Percentiles rank a stretch among this genome's conserved stretches.
Evolutionary conservation across 2,329 filamentous ascomycete species (phyloP).

Genomic region (Cladosporium sp.): DNA sequence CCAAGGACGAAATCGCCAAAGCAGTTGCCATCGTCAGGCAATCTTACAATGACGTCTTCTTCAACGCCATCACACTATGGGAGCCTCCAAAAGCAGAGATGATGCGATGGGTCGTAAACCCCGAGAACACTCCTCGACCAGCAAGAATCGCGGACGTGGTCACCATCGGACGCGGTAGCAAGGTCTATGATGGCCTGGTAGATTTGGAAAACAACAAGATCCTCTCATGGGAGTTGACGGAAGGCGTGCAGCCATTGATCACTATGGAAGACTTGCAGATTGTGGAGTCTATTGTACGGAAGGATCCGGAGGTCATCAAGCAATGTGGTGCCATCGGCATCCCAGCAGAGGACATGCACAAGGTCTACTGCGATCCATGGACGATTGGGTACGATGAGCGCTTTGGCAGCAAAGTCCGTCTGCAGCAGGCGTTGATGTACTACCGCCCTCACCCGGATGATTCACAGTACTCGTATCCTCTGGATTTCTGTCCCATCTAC

Average conservation of each 20-base stretch:
- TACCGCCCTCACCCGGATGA: slow-evolving; percentile 82
- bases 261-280: slow-evolving; percentile 85
- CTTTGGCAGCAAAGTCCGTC: slow-evolving; percentile 70
- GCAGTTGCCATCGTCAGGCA: slow-evolving; percentile 66
- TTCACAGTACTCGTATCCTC: slow-evolving; percentile 83
- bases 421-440: slow-evolving; percentile 95
- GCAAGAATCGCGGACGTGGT: slow-evolving; percentile 75
- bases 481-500: slow-evolving; percentile 93
- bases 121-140: slow-evolving; percentile 59
- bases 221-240: slow-evolving; percentile 67
- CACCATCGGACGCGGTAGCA: slow-evolving; percentile 72
- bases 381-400: slow-evolving; percentile 93
- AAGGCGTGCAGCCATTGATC: slow-evolving; percentile 81
- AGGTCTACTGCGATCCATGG: slow-evolving; percentile 95
- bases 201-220: slow-evolving; percentile 66
- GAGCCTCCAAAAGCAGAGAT: slow-evolving; percentile 85
- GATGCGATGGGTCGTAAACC: slow-evolving; percentile 70
- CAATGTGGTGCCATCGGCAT: slow-evolving; percentile 83
- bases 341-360: slow-evolving; percentile 79
- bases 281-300: slow-evolving; percentile 71
- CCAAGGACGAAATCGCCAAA: slow-evolving; percentile 66
- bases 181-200: slow-evolving; percentile 78
- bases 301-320: slow-evolving; percentile 82
- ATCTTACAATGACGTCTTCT: slow-evolving; percentile 67
- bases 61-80: slow-evolving; percentile 80